A percentile compares a stretch with the other conserved stretches of the same genome.
Evolutionary conservation across 2,329 filamentous ascomycete species (phyloP).

Genomic region (Diplodia corticola): DNA sequence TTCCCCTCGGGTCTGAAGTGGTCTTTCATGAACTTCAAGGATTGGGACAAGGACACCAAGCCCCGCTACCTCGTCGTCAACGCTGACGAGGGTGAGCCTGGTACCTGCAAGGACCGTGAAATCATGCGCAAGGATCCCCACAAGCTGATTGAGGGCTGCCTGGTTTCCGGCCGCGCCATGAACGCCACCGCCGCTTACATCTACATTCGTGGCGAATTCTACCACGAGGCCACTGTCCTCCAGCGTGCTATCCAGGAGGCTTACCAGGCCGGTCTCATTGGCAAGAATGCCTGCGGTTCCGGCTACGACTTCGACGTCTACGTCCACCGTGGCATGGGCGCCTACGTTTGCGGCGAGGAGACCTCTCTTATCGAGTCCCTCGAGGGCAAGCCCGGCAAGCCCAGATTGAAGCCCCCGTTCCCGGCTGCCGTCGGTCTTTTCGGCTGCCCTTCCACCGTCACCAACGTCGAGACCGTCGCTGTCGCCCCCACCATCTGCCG

Average conservation of each 20-base stretch:
- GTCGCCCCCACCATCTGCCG: constrained; percentile 95
- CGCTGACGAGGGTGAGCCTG: constrained; percentile 96
- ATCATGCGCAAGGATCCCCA: constrained; percentile 99
- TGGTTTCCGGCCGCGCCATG: constrained; percentile 96
- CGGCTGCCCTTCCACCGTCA: constrained; percentile 95
- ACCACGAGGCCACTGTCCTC: constrained; percentile 89
- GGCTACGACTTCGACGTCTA: constrained; percentile 98
- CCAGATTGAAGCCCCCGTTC: constrained; percentile 97
- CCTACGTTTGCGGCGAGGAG: constrained; percentile 97
- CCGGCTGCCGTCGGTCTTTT: constrained; percentile 96
- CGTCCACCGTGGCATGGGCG: constrained; percentile 93
- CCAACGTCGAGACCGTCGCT: constrained; percentile 96
- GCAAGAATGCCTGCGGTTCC: constrained; percentile 95
- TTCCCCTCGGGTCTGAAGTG: constrained; percentile 99
- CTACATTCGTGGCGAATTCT: constrained; percentile 98
- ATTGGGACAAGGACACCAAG: constrained; percentile 97
- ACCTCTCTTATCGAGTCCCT: constrained; percentile 97
- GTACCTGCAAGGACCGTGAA: constrained; percentile 98
- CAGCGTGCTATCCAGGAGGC: constrained; percentile 97
- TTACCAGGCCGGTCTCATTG: constrained; percentile 90
- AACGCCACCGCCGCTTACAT: constrained; percentile 98
- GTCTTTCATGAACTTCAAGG: constrained; percentile 99
- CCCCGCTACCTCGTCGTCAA: constrained; percentile 97
- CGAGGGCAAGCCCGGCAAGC: constrained; percentile 98
- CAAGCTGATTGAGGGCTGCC: constrained; percentile 96